Evolutionary conservation across 2,329 filamentous ascomycete species (phyloP), one percentile per base, ranked within the genome.

Genomic region (Apiospora arundinis): DNA sequence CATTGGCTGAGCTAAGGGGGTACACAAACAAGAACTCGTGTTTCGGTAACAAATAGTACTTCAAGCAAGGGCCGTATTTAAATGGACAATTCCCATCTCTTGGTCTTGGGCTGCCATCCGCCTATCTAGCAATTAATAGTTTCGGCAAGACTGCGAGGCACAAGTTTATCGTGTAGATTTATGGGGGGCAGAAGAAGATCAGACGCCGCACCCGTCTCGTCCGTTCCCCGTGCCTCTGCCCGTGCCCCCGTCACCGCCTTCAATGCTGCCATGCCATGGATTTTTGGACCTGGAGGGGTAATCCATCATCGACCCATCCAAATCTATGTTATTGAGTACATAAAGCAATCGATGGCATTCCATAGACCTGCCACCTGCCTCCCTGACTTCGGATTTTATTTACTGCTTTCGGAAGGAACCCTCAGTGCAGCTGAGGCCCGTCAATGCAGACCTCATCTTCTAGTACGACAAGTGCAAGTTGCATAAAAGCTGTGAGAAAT

Each of bases 11-110:
- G 12, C 46, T 23, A 5, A 5, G 32, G 12, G 56, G 56, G 21
- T n/a, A 63, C 56, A 63, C 56, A 40, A 63, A 40, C 32, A 40
- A 63, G 56, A 63, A 63, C 56, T 63, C 56, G 56, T 63, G 32
- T 63, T 40, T 63, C 56, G 32, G 37, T 9, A 63, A n/a, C 32
- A 63, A 63, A 63, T 18, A 63, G n/a, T 9, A 21, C 18, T 8
- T 4, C 45, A 63, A 63, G 56, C 9, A 63, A 40, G 21, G 56
- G 56, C 9, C 9, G 9, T 63, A 37, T 37, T 37, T 5, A 32
- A 49, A 32, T 9, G 37, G 11, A 11, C 40, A 5, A 42, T 42
- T 42, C 40, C 40, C 40, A 14, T 42, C 40, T 42, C 40, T 42
- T 42, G 40, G 40, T 42, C 12, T 16, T 45, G 42, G 42, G 42